phyloP scores from a whole-genome alignment of 1,284 basidiomycete species.

The Chalciporus sp. region DNA sequence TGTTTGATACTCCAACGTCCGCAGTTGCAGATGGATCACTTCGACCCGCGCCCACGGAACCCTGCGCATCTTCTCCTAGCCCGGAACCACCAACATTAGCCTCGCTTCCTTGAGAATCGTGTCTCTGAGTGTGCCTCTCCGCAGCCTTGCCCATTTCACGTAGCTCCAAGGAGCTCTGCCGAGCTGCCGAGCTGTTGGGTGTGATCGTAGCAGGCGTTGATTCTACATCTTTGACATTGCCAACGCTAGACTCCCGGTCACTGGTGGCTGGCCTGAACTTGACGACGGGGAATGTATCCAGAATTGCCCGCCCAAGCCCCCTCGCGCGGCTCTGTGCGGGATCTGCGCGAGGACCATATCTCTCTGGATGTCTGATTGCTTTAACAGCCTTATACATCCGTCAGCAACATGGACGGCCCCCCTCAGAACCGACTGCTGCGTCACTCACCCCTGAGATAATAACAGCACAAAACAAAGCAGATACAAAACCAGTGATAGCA shows the following conservation, averaged over 20 bases:
- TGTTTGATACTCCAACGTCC: conserved; percentile 1
- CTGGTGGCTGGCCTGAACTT: conserved; percentile 62
- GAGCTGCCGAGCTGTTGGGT: background rate
- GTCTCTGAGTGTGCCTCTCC: background rate
- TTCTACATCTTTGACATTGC: conserved; percentile 39
- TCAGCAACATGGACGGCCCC: conserved; percentile 2
- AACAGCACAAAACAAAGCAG: conserved; percentile 77
- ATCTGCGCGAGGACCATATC: conserved; percentile 77
- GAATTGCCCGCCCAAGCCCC: conserved; percentile 84
- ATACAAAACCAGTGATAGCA: conserved; percentile 83
- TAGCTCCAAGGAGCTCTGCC: conserved; percentile 15
- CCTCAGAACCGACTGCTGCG: background rate
- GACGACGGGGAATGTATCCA: conserved; percentile 93
- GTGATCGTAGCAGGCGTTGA: conserved; percentile 4
- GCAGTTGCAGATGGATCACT: background rate
- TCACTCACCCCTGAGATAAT: conserved; percentile 76
- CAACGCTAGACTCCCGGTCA: conserved; percentile 8
- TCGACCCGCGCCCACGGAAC: conserved; percentile 9
- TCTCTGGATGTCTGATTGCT: conserved; percentile 87
- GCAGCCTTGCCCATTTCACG: conserved; percentile 1
- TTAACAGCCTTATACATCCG: conserved; percentile 61
- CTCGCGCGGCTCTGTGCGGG: conserved; percentile 69
- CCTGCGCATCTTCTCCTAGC: conserved; percentile 1
- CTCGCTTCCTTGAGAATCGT: background rate
- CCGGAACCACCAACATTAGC: background rate